A percentile compares a stretch with the other conserved stretches of the same genome.
phyloP scores from a whole-genome alignment of 2,329 filamentous ascomycete genomes.

The Dendrostoma leiphaemia region DNA sequence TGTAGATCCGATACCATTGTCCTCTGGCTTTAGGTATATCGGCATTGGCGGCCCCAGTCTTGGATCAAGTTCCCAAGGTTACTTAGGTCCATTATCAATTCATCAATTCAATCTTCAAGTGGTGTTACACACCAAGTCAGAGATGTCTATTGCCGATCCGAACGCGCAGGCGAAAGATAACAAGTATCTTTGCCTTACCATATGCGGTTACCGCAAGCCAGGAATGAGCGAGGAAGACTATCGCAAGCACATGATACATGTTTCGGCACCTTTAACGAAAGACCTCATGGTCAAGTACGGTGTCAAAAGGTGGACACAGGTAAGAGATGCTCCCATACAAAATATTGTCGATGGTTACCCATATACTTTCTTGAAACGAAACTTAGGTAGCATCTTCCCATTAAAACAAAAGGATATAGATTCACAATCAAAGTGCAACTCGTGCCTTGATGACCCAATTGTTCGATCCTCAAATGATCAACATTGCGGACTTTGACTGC shows the following conservation, averaged over 20 bases:
- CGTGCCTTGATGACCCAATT: slow-evolving; percentile 38
- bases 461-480: slow-evolving; percentile 43
- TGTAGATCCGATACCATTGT: no score
- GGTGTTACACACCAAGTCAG: background rate
- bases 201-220: slow-evolving; percentile 44
- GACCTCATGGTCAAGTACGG: slow-evolving; percentile 49
- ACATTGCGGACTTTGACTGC: slow-evolving; percentile 47
- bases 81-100: no score
- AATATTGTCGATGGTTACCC: no score
- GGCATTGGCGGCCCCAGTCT: no score
- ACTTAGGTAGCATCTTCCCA: no score
- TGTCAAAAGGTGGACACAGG: slow-evolving; percentile 43
- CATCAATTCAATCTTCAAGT: no score
- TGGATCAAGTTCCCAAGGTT: no score
- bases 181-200: slow-evolving; percentile 43
- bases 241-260: slow-evolving; percentile 42
- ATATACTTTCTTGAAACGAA: no score
- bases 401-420: no score
- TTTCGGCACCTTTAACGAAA: slow-evolving; percentile 44
- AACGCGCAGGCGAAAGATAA: background rate
- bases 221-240: slow-evolving; percentile 50
- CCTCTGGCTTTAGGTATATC: no score
- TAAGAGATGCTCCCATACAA: slow-evolving; percentile 23
- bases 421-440: slow-evolving; percentile 37
- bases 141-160: background rate